Percentiles rank a stretch among this genome's conserved stretches.
These are phyloP conservation scores for Neurospora sp. DNA, from an alignment of 495 filamentous ascomycete genomes.

Conservation along the genomic window DNA sequence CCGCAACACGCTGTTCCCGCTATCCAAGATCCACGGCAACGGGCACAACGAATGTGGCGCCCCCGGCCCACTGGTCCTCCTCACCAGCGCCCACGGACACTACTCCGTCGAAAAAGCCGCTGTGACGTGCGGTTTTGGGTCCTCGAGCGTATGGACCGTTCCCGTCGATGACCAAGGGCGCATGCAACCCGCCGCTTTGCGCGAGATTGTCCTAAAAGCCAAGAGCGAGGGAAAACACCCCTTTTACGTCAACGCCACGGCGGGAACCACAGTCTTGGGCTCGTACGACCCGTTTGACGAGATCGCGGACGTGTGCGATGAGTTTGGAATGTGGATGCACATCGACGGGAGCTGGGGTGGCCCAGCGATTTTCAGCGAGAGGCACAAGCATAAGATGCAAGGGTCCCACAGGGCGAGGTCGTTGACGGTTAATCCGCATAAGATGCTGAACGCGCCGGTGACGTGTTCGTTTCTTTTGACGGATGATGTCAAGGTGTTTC, in stretches of 20 bases:
- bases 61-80: slow-evolving; percentile 60
- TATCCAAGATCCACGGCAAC: slow-evolving; percentile 63
- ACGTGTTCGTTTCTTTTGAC: slow-evolving; percentile 87
- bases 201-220: slow-evolving; percentile 47
- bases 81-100: slow-evolving; percentile 82
- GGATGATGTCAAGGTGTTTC: slow-evolving; percentile 62
- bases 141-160: slow-evolving; percentile 59
- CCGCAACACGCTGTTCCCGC: slow-evolving; percentile 72
- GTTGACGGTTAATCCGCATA: slow-evolving; percentile 85
- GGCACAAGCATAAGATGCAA: slow-evolving; percentile 51
- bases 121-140: slow-evolving; percentile 75
- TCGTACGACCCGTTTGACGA: slow-evolving; percentile 74
- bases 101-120: slow-evolving; percentile 94
- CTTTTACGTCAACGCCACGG: slow-evolving; percentile 92
- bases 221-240: slow-evolving; percentile 60
- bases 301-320: slow-evolving; percentile 61
- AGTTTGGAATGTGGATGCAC: slow-evolving; percentile 76
- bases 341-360: slow-evolving; percentile 89
- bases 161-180: slow-evolving; percentile 60
- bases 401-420: slow-evolving; percentile 68
- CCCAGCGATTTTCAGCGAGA: slow-evolving; percentile 63
- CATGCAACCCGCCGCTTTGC: slow-evolving; percentile 59
- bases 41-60: slow-evolving; percentile 21
- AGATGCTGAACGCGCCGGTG: slow-evolving; percentile 86
- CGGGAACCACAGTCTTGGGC: slow-evolving; percentile 87